Percentiles rank a stretch among this genome's conserved stretches.
Conservation (phyloP, 495 filamentous ascomycete genomes). For the Trichoderma gamsii region DNA sequence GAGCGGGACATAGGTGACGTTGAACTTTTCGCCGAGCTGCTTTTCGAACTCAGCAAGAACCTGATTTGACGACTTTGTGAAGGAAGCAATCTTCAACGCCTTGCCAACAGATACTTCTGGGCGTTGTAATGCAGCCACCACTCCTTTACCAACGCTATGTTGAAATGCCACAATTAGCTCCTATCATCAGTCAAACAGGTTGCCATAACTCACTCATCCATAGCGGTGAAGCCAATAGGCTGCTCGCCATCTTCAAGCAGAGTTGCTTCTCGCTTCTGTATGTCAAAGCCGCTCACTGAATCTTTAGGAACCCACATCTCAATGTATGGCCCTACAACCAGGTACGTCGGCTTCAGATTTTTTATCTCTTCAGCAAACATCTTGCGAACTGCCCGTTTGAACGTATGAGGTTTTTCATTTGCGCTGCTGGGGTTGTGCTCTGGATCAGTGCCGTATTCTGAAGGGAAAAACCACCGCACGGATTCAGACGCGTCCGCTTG, state of each 20-base stretch:
- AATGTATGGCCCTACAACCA: constrained; percentile 65
- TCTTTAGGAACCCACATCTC: constrained; percentile 53
- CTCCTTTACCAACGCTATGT: constrained; percentile 57
- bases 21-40: constrained; percentile 53
- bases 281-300: constrained; percentile 49
- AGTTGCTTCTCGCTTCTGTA: constrained; percentile 49
- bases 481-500: constrained; percentile 49
- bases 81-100: constrained; percentile 63
- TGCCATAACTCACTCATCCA: constrained; percentile 53
- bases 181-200: background rate
- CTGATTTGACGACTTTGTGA: constrained; percentile 55
- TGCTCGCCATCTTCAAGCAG: constrained; percentile 52
- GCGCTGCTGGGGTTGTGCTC: constrained; percentile 55
- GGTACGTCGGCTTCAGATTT: constrained; percentile 56
- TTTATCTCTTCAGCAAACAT: constrained; percentile 46
- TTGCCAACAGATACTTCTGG: constrained; percentile 47
- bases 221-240: constrained; percentile 57
- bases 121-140: constrained; percentile 52
- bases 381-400: constrained; percentile 60
- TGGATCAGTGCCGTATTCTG: constrained; percentile 71
- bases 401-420: constrained; percentile 60
- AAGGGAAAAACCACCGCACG: constrained; percentile 64
- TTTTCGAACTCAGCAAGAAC: constrained; percentile 61
- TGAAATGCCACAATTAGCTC: constrained; percentile 14
- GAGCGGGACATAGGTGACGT: constrained; percentile 48